phyloP scores from a whole-genome alignment of 2,329 filamentous ascomycete species.

The Hymenoscyphus repandus region DNA sequence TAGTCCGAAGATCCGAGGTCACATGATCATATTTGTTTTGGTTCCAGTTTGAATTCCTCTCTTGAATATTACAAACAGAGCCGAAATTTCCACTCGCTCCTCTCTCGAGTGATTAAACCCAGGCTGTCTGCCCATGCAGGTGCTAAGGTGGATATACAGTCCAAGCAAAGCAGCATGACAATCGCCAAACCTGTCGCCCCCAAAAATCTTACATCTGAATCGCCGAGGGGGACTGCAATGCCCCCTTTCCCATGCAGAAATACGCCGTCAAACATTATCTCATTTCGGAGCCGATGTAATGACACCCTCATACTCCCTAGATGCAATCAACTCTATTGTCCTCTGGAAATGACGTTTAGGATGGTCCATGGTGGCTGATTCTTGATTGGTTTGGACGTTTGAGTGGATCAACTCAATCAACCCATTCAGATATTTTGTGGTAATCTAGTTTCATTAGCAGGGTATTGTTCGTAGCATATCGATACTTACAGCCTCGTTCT shows the following conservation, averaged over 20 bases:
- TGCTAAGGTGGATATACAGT: slow-evolving; percentile 10
- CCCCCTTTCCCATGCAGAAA: neutral
- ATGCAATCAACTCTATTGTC: slow-evolving; percentile 88
- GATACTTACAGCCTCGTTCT: slow-evolving; percentile 77
- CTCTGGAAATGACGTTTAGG: slow-evolving; percentile 92
- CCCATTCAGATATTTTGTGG: slow-evolving; percentile 95
- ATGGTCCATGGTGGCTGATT: slow-evolving; percentile 77
- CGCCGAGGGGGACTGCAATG: neutral
- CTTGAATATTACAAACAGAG: slow-evolving; percentile 22
- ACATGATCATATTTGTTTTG: slow-evolving; percentile 9
- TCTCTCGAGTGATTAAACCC: slow-evolving; percentile 1
- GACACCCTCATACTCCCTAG: slow-evolving; percentile 88
- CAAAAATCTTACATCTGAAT: slow-evolving; percentile 24
- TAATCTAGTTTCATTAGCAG: slow-evolving; percentile 48
- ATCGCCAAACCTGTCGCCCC: slow-evolving; percentile 10
- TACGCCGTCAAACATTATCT: slow-evolving; percentile 34
- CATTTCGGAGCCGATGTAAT: slow-evolving; percentile 42
- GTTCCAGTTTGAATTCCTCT: slow-evolving; percentile 7
- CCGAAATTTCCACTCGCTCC: slow-evolving; percentile 6
- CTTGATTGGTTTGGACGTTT: slow-evolving; percentile 80
- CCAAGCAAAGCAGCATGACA: slow-evolving; percentile 6
- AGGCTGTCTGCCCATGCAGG: neutral
- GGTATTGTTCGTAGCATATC: neutral
- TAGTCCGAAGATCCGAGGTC: slow-evolving; percentile 3
- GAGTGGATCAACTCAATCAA: slow-evolving; percentile 98